phyloP scores from a whole-genome alignment of 352 stramenopile genomes.

The Globisporangium paroecandrum region DNA sequence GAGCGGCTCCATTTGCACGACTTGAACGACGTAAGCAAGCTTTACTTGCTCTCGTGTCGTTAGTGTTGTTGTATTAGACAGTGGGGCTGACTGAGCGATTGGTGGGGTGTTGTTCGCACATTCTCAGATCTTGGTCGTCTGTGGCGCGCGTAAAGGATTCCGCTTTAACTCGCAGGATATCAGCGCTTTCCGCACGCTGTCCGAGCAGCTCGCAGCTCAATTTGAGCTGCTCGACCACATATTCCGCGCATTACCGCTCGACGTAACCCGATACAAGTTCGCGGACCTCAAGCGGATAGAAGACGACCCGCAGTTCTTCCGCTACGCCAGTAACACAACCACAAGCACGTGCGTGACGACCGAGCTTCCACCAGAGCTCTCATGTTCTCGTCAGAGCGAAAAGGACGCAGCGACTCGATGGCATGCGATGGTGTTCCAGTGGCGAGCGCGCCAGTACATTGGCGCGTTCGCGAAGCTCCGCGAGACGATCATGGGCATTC shows the following conservation, averaged over 20 bases:
- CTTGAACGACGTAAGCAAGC: slow-evolving; percentile 60
- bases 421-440: slow-evolving; percentile 69
- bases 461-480: slow-evolving; percentile 52
- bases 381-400: neutral
- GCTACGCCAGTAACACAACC: neutral
- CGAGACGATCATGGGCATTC: slow-evolving; percentile 47
- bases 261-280: slow-evolving; percentile 69
- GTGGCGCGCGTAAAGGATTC: slow-evolving; percentile 71
- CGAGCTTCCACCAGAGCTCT: slow-evolving; percentile 21
- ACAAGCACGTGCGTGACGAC: neutral
- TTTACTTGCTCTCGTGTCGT: neutral
- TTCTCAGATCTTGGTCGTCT: slow-evolving; percentile 65
- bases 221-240: slow-evolving; percentile 52
- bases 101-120: neutral
- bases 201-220: slow-evolving; percentile 41
- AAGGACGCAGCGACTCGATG: slow-evolving; percentile 27
- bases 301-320: slow-evolving; percentile 39
- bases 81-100: neutral
- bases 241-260: slow-evolving; percentile 52
- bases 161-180: slow-evolving; percentile 78
- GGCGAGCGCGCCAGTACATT: slow-evolving; percentile 62
- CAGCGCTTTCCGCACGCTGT: slow-evolving; percentile 43
- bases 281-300: slow-evolving; percentile 51
- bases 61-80: neutral
- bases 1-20: slow-evolving; percentile 74